A percentile compares a stretch with the other conserved stretches of the same genome.
phyloP scores from a whole-genome alignment of 306 rosid species.

The Vigna reflexopilosa region DNA sequence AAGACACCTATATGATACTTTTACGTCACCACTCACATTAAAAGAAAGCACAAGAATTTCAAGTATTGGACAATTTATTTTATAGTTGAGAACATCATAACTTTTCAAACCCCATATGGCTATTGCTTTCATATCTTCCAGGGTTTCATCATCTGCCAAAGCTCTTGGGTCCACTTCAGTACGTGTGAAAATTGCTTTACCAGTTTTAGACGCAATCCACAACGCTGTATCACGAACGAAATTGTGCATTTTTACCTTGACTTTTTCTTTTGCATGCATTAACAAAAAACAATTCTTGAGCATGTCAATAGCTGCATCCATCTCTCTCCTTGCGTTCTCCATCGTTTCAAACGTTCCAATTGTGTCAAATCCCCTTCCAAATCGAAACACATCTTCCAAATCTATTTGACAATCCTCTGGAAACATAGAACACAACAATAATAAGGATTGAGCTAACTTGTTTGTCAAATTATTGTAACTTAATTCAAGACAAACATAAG shows the following conservation, averaged over 20 bases:
- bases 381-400: constrained; percentile 26
- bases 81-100: neutral
- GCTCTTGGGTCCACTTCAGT: neutral
- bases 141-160: neutral
- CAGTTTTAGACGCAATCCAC: constrained; percentile 6
- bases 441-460: neutral
- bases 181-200: neutral
- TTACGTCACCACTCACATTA: neutral
- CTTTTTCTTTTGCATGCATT: neutral
- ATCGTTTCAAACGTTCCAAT: neutral
- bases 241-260: constrained; percentile 39
- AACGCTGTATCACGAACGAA: constrained; percentile 30
- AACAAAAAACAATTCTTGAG: constrained; percentile 35
- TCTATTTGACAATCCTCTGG: constrained; percentile 31
- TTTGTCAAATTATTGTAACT: constrained; percentile 14
- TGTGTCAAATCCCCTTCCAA: neutral
- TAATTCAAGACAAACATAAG: constrained; percentile 10
- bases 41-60: constrained; percentile 14
- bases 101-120: neutral
- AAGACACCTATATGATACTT: neutral
- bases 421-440: constrained; percentile 39
- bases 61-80: constrained; percentile 12
- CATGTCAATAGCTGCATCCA: neutral
- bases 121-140: neutral
- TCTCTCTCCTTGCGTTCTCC: neutral